Evolutionary conservation across 345 rosid species (phyloP).

Genomic region (Melaleuca quinquenervia): DNA sequence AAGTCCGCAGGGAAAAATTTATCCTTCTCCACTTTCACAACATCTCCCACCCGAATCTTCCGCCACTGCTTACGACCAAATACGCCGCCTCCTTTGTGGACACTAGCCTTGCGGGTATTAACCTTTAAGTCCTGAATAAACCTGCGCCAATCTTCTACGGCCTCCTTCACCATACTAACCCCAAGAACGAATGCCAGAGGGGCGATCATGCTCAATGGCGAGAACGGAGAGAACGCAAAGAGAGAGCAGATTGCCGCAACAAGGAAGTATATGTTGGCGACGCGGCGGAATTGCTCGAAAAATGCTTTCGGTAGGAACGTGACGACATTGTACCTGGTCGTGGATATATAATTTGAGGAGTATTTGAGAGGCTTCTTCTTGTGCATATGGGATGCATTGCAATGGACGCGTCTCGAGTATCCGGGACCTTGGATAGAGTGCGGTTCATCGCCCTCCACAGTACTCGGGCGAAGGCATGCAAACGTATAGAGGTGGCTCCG

Average conservation of each 20-base stretch:
- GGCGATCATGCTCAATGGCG: slow-evolving; percentile 82
- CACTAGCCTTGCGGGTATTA: slow-evolving; percentile 48
- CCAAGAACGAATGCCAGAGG: slow-evolving; percentile 91
- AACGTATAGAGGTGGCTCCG: slow-evolving; percentile 75
- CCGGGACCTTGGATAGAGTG: slow-evolving; percentile 59
- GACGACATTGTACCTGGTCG: slow-evolving; percentile 66
- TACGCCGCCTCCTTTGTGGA: slow-evolving; percentile 47
- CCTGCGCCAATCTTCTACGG: slow-evolving; percentile 93
- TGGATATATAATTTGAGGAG: slow-evolving; percentile 72
- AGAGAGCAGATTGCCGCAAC: slow-evolving; percentile 72
- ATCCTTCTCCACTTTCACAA: slow-evolving; percentile 83
- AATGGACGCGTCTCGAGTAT: slow-evolving; percentile 57
- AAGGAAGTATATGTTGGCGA: slow-evolving; percentile 90
- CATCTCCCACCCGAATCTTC: slow-evolving; percentile 69
- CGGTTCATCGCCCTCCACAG: slow-evolving; percentile 28
- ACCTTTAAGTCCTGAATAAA: slow-evolving; percentile 87
- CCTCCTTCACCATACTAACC: slow-evolving; percentile 90
- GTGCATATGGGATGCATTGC: slow-evolving; percentile 74
- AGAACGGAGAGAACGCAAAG: slow-evolving; percentile 70
- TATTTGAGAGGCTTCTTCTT: slow-evolving; percentile 59
- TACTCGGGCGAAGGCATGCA: slow-evolving; percentile 45
- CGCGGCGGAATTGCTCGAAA: slow-evolving; percentile 87
- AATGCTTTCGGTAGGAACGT: slow-evolving; percentile 85
- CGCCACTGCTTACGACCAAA: slow-evolving; percentile 61
- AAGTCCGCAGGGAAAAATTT: slow-evolving; percentile 93